phyloP scores from a whole-genome alignment of 176 grass and related monocot genomes.

The Oryza punctata region DNA sequence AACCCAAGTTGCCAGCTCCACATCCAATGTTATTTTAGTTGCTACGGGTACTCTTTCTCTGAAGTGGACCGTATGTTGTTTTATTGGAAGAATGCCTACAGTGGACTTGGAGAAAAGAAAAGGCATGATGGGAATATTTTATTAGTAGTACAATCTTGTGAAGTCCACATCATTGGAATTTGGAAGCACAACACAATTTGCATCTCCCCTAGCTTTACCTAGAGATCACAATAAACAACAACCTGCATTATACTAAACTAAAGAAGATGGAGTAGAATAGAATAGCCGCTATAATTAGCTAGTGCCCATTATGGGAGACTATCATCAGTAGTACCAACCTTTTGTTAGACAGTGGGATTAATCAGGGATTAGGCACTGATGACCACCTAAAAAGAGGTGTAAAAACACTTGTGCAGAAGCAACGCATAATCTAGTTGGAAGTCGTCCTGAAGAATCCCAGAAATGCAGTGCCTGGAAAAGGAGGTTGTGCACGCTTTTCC shows the following conservation, averaged over 20 bases:
- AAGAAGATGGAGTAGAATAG: background rate
- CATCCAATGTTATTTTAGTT: background rate
- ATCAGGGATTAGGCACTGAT: background rate
- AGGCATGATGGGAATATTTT: background rate
- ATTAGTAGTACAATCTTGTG: background rate
- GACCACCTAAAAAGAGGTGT: background rate
- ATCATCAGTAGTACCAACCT: background rate
- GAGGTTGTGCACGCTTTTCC: constrained; percentile 33
- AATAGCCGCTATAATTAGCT: constrained; percentile 16
- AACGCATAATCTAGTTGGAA: background rate
- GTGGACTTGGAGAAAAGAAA: constrained; percentile 10
- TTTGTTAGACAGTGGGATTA: background rate
- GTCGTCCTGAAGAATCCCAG: constrained; percentile 29
- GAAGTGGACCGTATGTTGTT: background rate
- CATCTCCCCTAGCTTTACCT: background rate
- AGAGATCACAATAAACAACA: background rate
- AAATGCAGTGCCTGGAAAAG: constrained; percentile 8
- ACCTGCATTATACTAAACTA: background rate
- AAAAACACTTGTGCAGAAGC: background rate
- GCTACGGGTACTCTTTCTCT: background rate
- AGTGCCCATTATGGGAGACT: background rate
- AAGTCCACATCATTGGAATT: background rate
- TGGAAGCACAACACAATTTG: background rate
- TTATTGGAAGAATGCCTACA: background rate
- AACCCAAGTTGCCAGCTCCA: background rate